Conservation (phyloP, 345 rosid species). For the Camelina hispida region DNA sequence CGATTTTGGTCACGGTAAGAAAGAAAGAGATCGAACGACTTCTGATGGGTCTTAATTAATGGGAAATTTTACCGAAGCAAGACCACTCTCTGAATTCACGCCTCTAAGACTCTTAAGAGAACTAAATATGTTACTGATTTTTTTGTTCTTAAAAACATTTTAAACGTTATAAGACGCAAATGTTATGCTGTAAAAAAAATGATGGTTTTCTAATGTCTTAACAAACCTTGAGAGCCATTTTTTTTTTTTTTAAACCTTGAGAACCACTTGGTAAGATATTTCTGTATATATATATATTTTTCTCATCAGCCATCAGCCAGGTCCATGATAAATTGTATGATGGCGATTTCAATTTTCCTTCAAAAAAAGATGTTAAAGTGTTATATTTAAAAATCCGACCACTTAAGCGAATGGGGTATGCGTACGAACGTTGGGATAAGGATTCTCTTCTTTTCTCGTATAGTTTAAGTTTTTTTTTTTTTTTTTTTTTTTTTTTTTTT, state of each 20-base stretch:
- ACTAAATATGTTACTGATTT: too few relatives aligned
- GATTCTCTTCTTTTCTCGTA: not conserved
- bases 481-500: not conserved
- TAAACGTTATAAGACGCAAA: too few relatives aligned
- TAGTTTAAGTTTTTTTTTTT: not conserved
- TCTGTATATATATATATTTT: not conserved
- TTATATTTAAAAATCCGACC: not conserved
- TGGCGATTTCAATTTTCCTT: not conserved
- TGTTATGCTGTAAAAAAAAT: too few relatives aligned
- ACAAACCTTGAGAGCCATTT: too few relatives aligned
- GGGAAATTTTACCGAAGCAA: not conserved
- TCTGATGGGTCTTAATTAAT: not conserved
- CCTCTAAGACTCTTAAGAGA: not conserved
- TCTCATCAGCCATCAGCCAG: not conserved
- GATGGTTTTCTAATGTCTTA: too few relatives aligned
- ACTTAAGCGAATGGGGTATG: constrained; percentile 4
- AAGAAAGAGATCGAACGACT: not conserved
- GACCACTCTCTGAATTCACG: not conserved
- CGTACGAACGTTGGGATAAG: constrained; percentile 9
- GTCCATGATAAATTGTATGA: not conserved
- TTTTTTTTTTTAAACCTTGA: too few relatives aligned
- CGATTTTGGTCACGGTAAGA: too few relatives aligned
- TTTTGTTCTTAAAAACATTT: too few relatives aligned
- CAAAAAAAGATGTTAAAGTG: not conserved
- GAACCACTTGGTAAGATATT: not conserved